Base-by-base conservation (phyloP, 2,329 filamentous ascomycete genomes). In the Penicillium verrucosum region DNA sequence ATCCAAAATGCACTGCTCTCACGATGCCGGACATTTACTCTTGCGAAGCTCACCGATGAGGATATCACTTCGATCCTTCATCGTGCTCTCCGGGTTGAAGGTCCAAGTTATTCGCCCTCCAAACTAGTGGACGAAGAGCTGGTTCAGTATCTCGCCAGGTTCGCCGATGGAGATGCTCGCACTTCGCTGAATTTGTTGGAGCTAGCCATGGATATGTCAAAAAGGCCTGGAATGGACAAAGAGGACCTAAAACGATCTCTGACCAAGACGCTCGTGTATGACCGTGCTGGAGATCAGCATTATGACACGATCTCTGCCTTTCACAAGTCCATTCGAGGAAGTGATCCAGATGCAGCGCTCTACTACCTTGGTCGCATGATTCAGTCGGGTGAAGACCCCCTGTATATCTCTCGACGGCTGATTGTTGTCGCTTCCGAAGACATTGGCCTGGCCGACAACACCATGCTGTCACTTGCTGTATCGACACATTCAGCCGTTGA, bases 311-410 rank as follows among this genome's bases (percentile, higher is more conserved):
- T 99, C 68, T 96, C 90, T 0, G 94, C 94, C 30, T 94, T 97
- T 67, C 94, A 97, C 81, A 99, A 99, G 69, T 92, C 92, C 2
- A 87, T 97, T 10, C 89, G 94, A 44, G 94, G 94, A 40, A 89
- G 86, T 54, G 88, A 97, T 68, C 75, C 93, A 0, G 89, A 97
- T 72, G 94, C 93, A 0, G 84, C 93, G 0, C 82, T 99, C 1
- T 99, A 97, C 78, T 99, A 97, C 73, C 85, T 99, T 1, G 90
- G 90, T 0, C 88, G 94, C 36, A 99, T 99, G 94, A 84, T 99
- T 5, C 89, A 96, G 68, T 94, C 90, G 0, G 93, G 93, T 57
- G 93, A 97, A 74, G 94, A 97, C 67, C 90, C 93, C 0, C 80
- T 97, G 0, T 97, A 93, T 74, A 87, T 99, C 54, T 93, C 94